phyloP scores from a whole-genome alignment of 2,329 filamentous ascomycete species.

The Cladosporium phlei region DNA sequence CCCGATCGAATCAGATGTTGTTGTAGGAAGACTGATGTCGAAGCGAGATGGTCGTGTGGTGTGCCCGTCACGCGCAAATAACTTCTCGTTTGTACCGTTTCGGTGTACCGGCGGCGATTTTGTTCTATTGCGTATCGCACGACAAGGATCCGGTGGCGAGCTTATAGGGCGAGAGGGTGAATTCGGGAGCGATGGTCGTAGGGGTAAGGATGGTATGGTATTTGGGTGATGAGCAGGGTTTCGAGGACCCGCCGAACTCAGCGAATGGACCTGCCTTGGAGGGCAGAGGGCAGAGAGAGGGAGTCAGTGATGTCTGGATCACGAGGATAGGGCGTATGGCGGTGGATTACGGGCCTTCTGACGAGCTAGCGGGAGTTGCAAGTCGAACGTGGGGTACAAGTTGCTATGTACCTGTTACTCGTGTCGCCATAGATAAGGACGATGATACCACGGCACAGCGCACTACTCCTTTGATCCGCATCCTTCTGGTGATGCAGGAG shows the following conservation, averaged over 20 bases:
- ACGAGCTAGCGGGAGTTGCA: slow-evolving; percentile 2
- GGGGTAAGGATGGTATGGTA: not conserved
- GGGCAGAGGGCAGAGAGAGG: too few species aligned
- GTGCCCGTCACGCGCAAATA: slow-evolving; percentile 3
- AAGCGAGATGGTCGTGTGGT: slow-evolving; percentile 5
- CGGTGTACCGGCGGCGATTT: not conserved
- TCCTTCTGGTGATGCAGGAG: too few species aligned
- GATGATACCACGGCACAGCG: slow-evolving; percentile 7
- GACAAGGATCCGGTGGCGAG: slow-evolving; percentile 1
- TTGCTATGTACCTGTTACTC: too few species aligned
- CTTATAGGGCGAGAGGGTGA: not conserved
- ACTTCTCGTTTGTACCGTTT: not conserved
- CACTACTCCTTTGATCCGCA: too few species aligned
- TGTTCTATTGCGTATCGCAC: not conserved
- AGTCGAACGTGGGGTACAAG: not conserved
- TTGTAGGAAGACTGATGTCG: not conserved
- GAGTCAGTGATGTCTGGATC: not conserved
- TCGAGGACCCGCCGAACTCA: not conserved
- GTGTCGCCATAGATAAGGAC: slow-evolving; percentile 9
- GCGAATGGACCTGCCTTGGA: too few species aligned
- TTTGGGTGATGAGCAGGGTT: not conserved
- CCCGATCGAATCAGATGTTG: not conserved
- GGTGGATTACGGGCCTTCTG: slow-evolving; percentile 9
- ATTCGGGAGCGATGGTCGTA: not conserved
- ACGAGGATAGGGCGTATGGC: not conserved